These are phyloP conservation scores for Lasiodiplodia citricola DNA, from an alignment of 2,329 filamentous ascomycete species.

Conservation along the genomic window DNA sequence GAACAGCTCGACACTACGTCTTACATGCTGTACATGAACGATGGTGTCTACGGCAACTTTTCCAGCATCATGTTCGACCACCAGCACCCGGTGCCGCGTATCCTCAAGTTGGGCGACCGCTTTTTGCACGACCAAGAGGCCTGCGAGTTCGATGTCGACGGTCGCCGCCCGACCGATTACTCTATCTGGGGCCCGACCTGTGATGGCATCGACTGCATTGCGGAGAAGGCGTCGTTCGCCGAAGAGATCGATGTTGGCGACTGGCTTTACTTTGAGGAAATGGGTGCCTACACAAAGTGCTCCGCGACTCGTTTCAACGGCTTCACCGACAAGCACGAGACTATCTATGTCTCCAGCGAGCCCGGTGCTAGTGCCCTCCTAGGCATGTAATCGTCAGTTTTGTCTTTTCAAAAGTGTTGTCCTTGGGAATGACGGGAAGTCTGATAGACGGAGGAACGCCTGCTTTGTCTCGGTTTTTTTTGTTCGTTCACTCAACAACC, in stretches of 20 bases:
- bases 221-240: slow-evolving; percentile 76
- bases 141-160: slow-evolving; percentile 31
- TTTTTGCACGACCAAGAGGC: slow-evolving; percentile 58
- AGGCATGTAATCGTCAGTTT: slow-evolving; percentile 28
- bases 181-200: slow-evolving; percentile 98
- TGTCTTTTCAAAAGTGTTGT: background rate
- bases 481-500: background rate
- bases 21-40: slow-evolving; percentile 98
- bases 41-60: slow-evolving; percentile 98
- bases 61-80: slow-evolving; percentile 99
- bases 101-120: slow-evolving; percentile 69
- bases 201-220: slow-evolving; percentile 95
- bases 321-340: slow-evolving; percentile 89
- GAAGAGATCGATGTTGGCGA: slow-evolving; percentile 87
- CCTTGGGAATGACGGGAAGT: background rate
- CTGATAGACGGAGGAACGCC: slow-evolving; percentile 11
- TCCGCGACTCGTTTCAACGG: slow-evolving; percentile 98
- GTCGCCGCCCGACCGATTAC: slow-evolving; percentile 64
- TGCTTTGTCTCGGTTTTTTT: background rate
- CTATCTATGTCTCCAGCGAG: slow-evolving; percentile 95
- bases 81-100: slow-evolving; percentile 84
- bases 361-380: slow-evolving; percentile 80
- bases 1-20: slow-evolving; percentile 68
- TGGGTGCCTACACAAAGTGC: slow-evolving; percentile 99
- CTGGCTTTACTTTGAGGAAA: slow-evolving; percentile 98